These are phyloP conservation scores for Ophiosphaerella korrae DNA, from an alignment of 2,329 filamentous ascomycete genomes.

Conservation along the genomic window DNA sequence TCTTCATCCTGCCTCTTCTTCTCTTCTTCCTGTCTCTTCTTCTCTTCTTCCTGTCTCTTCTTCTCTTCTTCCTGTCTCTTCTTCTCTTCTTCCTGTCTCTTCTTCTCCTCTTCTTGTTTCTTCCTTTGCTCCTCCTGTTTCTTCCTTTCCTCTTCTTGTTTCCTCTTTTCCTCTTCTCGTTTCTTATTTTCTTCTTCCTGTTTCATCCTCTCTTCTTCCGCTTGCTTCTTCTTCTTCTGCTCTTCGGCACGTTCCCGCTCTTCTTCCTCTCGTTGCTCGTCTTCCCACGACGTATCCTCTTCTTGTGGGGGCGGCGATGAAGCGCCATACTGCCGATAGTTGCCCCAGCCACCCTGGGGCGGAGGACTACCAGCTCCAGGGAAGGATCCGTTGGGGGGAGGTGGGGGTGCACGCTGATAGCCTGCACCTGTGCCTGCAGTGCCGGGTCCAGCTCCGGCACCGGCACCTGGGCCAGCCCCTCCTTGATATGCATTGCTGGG, in stretches of 20 bases:
- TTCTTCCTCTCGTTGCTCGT: conserved; percentile 51
- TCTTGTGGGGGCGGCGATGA: conserved; percentile 39
- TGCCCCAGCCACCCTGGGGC: conserved; percentile 36
- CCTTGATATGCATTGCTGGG: conserved; percentile 35
- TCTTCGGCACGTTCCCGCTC: conserved; percentile 66
- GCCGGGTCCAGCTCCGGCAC: conserved; percentile 37
- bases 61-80: conserved; percentile 71
- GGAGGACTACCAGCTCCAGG: conserved; percentile 38
- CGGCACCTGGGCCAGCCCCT: conserved; percentile 36
- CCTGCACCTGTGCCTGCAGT: conserved; percentile 28
- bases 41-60: conserved; percentile 45
- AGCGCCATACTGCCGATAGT: conserved; percentile 39
- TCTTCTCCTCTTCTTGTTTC: conserved; percentile 43
- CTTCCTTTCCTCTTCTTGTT: conserved; percentile 53
- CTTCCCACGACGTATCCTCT: conserved; percentile 37
- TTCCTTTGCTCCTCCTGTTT: conserved; percentile 70
- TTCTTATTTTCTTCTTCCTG: conserved; percentile 47
- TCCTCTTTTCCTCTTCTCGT: conserved; percentile 48
- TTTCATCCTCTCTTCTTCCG: conserved; percentile 34
- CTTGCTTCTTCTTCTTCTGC: conserved; percentile 34
- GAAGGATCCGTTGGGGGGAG: conserved; percentile 41
- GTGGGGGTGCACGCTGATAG: conserved; percentile 38
- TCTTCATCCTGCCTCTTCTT: conserved; percentile 51
- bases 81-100: conserved; percentile 54
- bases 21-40: conserved; percentile 45